A percentile compares a stretch with the other conserved stretches of the same genome.
Conservation (phyloP, 139 green algal genomes). For the Closterium sp. region DNA sequence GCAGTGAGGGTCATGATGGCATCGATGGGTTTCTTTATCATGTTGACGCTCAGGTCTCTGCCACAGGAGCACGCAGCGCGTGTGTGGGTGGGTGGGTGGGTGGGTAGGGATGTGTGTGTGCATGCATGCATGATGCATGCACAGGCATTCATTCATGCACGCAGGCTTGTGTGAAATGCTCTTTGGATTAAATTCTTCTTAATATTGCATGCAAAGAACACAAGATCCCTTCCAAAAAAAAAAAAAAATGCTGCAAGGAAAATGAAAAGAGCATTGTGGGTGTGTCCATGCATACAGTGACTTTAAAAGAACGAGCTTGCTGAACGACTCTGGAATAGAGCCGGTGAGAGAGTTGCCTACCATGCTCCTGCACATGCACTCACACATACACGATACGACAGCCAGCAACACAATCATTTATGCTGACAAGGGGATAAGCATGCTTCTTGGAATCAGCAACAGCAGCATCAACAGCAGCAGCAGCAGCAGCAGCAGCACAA, state of each 20-base stretch:
- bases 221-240: too few species aligned
- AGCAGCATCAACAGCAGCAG: too few species aligned
- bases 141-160: too few species aligned
- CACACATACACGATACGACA: not conserved
- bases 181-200: too few species aligned
- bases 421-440: too few species aligned
- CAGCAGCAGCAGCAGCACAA: too few species aligned
- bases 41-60: not conserved
- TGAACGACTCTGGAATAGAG: not conserved
- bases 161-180: too few species aligned
- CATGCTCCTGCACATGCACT: not conserved
- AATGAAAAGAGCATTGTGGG: not conserved
- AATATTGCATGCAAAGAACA: too few species aligned
- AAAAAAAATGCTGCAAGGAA: rapidly evolving
- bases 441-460: too few species aligned
- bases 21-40: not conserved
- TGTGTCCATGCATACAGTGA: not conserved
- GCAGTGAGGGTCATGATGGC: not conserved
- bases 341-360: not conserved
- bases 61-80: not conserved
- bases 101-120: too few species aligned
- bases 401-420: too few species aligned
- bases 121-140: too few species aligned
- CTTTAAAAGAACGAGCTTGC: not conserved
- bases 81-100: not conserved